Evolutionary conservation across 371 early-diverging fungal species (phyloP), one percentile per base, ranked within the genome.

Genomic region (Mortierella sp.): DNA sequence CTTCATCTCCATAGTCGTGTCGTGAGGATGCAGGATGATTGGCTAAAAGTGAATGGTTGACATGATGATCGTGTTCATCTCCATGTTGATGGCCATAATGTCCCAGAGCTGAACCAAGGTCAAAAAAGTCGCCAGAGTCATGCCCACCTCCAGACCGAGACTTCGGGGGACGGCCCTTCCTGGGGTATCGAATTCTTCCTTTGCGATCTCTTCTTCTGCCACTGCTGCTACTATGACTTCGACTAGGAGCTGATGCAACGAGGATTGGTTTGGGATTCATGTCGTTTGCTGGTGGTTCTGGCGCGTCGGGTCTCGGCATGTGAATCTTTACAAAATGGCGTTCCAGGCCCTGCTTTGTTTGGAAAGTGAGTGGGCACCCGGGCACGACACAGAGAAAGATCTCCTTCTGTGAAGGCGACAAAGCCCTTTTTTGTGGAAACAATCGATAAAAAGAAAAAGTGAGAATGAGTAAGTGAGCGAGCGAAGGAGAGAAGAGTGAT

Each of bases 311-410:
- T 30, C 63, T 79, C 7, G 73, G 73, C 66, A 79, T 59, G 53
- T 79, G 79, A 19, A 73, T 79, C 4, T 73, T 57, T 12, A 59
- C 46, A 30, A 73, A 79, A 53, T 79, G 79, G 21, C 73, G 79
- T 51, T 79, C 79, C 28, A 73, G 53, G 58, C 79, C 79, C 14
- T 79, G 79, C 70, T 79, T 77, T 4, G 77, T 77, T 29, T 72
- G 72, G 46, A 72, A 77, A 14, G 77, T 64, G 56, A 68, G 65
- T 9, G 70, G 55, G 56, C 79, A 73, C 19, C 79, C 73, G 28
- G 72, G 69, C 18, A 73, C 63, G 58, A 73, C 61, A 47, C 77
- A 77, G 59, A 68, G 30, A 37, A 77, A 77, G 45, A 37, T 37
- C 62, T 30, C 4, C 26, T 47, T 44, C 25, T 15, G 44, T 9